Percentiles rank a stretch among this genome's conserved stretches.
These are phyloP conservation scores for Olyra latifolia DNA, from an alignment of 176 grass and related monocot genomes.

Conservation along the genomic window DNA sequence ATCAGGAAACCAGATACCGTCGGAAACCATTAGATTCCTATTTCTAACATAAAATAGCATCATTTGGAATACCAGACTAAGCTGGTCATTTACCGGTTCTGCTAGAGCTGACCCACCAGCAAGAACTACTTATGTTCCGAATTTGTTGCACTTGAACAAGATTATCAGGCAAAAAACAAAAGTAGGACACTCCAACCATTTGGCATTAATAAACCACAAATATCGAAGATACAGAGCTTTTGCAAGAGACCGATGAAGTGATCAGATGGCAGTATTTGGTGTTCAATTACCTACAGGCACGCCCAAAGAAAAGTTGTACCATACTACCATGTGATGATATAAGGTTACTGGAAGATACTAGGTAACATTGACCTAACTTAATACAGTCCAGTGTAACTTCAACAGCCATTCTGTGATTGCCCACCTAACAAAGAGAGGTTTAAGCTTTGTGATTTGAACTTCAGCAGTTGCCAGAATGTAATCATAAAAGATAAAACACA, in stretches of 20 bases:
- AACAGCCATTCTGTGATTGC: not conserved
- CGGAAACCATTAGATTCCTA: not conserved
- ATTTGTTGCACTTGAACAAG: not conserved
- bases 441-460: not conserved
- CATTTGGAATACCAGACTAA: conserved; percentile 9
- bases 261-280: not conserved
- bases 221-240: not conserved
- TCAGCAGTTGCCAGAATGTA: conserved; percentile 11
- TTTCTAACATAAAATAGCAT: conserved; percentile 5
- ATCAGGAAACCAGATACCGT: not conserved
- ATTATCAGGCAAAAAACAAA: conserved; percentile 2
- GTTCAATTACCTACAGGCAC: not conserved
- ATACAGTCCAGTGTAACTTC: not conserved
- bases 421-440: not conserved
- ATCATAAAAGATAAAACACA: conserved; percentile 15
- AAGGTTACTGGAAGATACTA: conserved; percentile 17
- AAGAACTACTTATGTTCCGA: not conserved
- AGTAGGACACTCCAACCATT: not conserved
- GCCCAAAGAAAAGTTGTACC: not conserved
- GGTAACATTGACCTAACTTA: conserved; percentile 22
- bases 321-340: not conserved
- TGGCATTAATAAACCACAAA: not conserved
- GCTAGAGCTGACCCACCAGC: not conserved
- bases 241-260: not conserved
- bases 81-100: not conserved